Base-by-base conservation (phyloP, 1,284 basidiomycete genomes). In the Pterulicium gracile region DNA sequence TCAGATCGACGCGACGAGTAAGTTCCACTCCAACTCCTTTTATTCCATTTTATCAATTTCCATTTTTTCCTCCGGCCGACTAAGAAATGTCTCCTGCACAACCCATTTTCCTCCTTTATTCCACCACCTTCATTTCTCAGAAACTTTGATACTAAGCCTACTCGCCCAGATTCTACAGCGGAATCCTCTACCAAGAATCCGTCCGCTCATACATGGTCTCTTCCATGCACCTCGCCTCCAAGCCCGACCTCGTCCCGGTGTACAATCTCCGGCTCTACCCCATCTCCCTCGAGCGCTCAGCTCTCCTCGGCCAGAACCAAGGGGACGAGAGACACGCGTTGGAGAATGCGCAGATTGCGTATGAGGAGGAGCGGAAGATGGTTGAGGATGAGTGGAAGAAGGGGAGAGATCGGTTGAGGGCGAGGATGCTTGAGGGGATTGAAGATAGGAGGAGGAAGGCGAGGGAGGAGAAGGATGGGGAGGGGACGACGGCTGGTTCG, bases 391-490 rank as follows among this genome's bases (percentile, higher is more conserved):
- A 88, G 56, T 88, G 81, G 78, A 72, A 69, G 52, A 72, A 73
- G 46, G 86, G 85, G 2, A 66, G 79, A 40, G 81, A 83, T 22
- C 65, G 79, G 21, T 78, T 89, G 14, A 66, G 80, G 17, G 83
- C 87, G 56, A 67, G 85, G 17, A 64, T 89, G 43, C 61, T 88
- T n/a, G 86, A 88, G 56, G 82, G 86, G 15, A 83, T 88, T 52
- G 86, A 88, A 59, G 86, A 89, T 55, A 69, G 85, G 21, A 64
- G 85, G 47, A 67, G 78, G 51, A 65, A 81, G 48, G 86, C 86
- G 20, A 68, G 86, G 48, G 86, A 89, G 52, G 84, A 88, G 65
- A 88, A 88, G 56, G 84, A 88, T 50, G 81, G 83, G 45, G 84
- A 88, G 53, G 83, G 83, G 20, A 76, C 73, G 18, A 68, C 74